phyloP scores from a whole-genome alignment of 1,284 basidiomycete species.

The Leccinum cinnamomeum region DNA sequence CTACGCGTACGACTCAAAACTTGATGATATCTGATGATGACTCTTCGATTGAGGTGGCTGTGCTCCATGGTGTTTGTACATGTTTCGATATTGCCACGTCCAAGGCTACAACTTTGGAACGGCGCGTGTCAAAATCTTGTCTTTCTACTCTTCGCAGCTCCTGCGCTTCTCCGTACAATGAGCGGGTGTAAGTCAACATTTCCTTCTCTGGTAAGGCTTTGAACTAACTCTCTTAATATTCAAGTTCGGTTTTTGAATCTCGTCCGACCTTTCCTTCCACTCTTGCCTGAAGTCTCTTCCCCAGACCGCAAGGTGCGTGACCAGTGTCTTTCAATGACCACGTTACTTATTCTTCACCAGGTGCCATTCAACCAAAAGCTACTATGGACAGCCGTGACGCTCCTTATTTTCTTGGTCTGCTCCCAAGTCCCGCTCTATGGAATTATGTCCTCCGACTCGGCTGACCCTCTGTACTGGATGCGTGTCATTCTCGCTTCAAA shows the following conservation, averaged over 20 bases:
- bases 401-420: constrained; percentile 97
- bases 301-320: constrained; percentile 86
- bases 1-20: background rate
- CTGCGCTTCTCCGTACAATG: constrained; percentile 31
- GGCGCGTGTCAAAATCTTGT: constrained; percentile 18
- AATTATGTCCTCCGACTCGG: constrained; percentile 97
- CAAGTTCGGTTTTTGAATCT: constrained; percentile 91
- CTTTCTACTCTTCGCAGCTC: constrained; percentile 18
- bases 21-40: background rate
- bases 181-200: constrained; percentile 38
- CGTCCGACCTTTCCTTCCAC: constrained; percentile 91
- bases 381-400: constrained; percentile 95
- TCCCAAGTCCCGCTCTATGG: constrained; percentile 96
- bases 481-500: constrained; percentile 98
- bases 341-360: constrained; percentile 40
- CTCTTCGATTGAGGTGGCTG: constrained; percentile 19
- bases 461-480: constrained; percentile 99
- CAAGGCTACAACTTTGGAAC: constrained; percentile 18
- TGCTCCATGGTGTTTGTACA: constrained; percentile 26
- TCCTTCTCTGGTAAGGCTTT: constrained; percentile 28
- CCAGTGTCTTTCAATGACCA: constrained; percentile 5
- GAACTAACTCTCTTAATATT: background rate
- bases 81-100: constrained; percentile 37
- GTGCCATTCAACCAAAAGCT: constrained; percentile 96
- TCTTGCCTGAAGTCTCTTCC: constrained; percentile 93